Evolutionary conservation across 2,329 filamentous ascomycete species (phyloP), one percentile per base, ranked within the genome.

Genomic region (Calonectria hawksworthii): DNA sequence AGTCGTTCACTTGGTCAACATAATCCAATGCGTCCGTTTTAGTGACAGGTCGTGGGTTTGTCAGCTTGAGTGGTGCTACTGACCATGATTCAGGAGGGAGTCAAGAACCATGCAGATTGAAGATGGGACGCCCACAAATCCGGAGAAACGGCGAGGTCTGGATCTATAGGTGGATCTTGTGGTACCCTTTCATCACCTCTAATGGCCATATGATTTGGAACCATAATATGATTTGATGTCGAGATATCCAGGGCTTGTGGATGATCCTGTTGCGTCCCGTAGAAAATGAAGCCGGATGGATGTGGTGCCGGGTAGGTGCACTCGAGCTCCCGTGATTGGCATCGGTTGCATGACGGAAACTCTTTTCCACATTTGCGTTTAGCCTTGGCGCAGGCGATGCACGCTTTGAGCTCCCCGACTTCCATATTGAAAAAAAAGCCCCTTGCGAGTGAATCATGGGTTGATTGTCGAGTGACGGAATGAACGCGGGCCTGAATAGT

Each of bases 291-390:
- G 21, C 56, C 56, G n/a, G 36, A 44, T 1, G 51, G 28, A 30
- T 41, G 66, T 16, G 36, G 51, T 32, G 66, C 51, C 7, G 61
- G 51, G 61, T 72, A 72, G 51, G 28, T 26, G 51, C 63, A 72
- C 0, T 67, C 38, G 16, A 67, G 18, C n/a, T 38, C 50, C 3
- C 50, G 47, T 8, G 51, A 30, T 52, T 67, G 61, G 23, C 70
- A 72, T 18, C 70, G 63, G 18, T 13, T 21, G 52, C 70, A 72
- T 10, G 63, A 26, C 13, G 78, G 78, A 10, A 74, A 67, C 32
- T 77, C 71, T n/a, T 71, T 78, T 2, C 69, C 75, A 30, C 78
- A 80, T 30, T 76, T 80, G 10, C 78, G 68, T 36, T 80, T 80
- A 1, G 78, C 68, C 2, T 26, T 72, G 7, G 74, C 74, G 51